Conservation (phyloP, 345 rosid species). For the Citrus sp. region DNA sequence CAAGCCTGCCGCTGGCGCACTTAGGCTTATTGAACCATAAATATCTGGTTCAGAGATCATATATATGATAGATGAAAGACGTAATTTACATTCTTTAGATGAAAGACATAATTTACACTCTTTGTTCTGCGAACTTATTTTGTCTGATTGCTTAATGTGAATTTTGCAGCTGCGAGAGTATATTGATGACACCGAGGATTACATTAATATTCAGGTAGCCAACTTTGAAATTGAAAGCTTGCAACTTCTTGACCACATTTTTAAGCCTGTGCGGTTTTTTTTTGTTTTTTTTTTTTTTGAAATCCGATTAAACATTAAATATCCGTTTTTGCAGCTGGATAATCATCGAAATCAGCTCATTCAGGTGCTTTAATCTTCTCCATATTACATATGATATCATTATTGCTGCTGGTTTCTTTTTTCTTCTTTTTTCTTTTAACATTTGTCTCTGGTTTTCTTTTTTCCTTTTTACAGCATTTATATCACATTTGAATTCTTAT, state of each 20-base stretch:
- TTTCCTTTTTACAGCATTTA: neutral
- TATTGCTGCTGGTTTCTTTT: neutral
- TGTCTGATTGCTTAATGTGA: slow-evolving; percentile 14
- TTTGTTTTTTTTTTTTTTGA: neutral
- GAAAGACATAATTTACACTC: neutral
- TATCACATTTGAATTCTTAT: neutral
- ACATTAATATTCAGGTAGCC: slow-evolving; percentile 90
- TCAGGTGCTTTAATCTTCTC: slow-evolving; percentile 51
- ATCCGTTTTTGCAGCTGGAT: slow-evolving; percentile 66
- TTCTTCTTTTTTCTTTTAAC: neutral
- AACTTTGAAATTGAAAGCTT: neutral
- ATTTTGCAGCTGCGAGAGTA: slow-evolving; percentile 87
- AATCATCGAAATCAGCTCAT: slow-evolving; percentile 98
- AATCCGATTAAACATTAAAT: neutral
- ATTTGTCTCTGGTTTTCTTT: neutral
- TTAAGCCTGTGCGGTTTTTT: neutral
- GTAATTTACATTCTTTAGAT: neutral
- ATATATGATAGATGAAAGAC: neutral
- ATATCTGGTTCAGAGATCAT: neutral
- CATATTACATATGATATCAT: neutral
- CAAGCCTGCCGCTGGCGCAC: neutral
- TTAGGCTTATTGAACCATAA: neutral
- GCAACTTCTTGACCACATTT: neutral
- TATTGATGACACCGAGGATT: slow-evolving; percentile 96
- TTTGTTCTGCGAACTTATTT: neutral